Evolutionary conservation across 164 flowering plant genomes (phyloP).

Genomic region (Vitis rotundifolia): DNA sequence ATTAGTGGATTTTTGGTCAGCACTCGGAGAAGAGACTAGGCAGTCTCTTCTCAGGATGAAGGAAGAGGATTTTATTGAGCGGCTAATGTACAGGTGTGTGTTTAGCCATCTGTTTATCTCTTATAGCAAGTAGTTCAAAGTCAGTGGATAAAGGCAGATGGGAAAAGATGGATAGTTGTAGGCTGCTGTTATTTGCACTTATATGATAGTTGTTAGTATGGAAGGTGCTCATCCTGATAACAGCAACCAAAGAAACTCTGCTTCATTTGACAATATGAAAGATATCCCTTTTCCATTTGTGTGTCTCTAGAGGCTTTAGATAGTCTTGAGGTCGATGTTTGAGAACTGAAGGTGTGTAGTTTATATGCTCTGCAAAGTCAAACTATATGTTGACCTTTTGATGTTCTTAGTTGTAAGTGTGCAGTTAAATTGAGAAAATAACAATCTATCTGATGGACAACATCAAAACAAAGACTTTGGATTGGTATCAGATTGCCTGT

Average conservation of each 20-base stretch:
- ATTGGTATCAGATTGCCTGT: background rate
- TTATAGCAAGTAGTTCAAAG: slow-evolving; percentile 1
- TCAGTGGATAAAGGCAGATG: background rate
- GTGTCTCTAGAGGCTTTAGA: background rate
- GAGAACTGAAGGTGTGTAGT: background rate
- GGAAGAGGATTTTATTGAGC: slow-evolving; percentile 98
- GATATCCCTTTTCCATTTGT: background rate
- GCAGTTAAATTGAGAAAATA: too few relatives aligned
- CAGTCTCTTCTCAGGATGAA: slow-evolving; percentile 90
- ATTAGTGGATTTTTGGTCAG: slow-evolving; percentile 96
- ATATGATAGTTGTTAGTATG: background rate
- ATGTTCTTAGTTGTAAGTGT: too few relatives aligned
- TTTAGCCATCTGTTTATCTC: slow-evolving; percentile 10
- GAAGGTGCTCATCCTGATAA: slow-evolving; percentile 2
- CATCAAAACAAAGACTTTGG: background rate
- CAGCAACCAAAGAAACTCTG: slow-evolving; percentile 1
- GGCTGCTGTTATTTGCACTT: background rate
- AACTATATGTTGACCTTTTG: too few relatives aligned
- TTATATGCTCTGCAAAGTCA: too few relatives aligned
- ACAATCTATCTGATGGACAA: slow-evolving; percentile 1
- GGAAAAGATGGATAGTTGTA: background rate
- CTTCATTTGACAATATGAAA: background rate
- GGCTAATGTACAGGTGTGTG: slow-evolving; percentile 92
- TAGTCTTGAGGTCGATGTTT: background rate
- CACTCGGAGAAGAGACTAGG: slow-evolving; percentile 88